Evolutionary conservation across 371 early-diverging fungal genomes (phyloP).

Genomic region (Actinomortierella ambigua): DNA sequence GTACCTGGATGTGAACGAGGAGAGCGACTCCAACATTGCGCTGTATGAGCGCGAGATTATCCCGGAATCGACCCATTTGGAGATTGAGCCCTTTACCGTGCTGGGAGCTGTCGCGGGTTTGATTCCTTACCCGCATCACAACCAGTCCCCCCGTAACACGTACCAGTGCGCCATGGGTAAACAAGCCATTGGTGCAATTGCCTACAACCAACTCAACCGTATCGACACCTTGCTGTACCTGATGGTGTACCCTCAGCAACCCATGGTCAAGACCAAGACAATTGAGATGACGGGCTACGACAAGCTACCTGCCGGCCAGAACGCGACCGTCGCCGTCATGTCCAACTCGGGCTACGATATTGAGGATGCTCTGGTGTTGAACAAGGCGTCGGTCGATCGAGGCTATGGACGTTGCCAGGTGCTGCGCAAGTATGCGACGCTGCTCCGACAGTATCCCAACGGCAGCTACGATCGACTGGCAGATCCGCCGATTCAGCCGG

Average conservation of each 20-base stretch:
- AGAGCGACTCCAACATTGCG: conserved; percentile 96
- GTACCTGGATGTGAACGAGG: conserved; percentile 99
- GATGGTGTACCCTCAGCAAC: conserved; percentile 98
- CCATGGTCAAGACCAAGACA: conserved; percentile 98
- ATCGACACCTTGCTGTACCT: conserved; percentile 97
- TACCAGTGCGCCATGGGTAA: conserved; percentile 99
- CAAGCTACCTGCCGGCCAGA: conserved; percentile 99
- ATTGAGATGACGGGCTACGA: conserved; percentile 98
- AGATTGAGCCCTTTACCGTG: conserved; percentile 98
- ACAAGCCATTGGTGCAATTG: conserved; percentile 99
- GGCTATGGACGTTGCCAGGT: conserved; percentile 99
- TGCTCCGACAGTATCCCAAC: conserved; percentile 86
- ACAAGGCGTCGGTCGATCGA: conserved; percentile 97
- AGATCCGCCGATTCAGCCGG: conserved; percentile 64
- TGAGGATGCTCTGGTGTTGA: conserved; percentile 99
- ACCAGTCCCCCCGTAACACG: conserved; percentile 99
- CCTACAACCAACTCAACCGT: conserved; percentile 94
- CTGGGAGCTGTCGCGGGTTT: conserved; percentile 98
- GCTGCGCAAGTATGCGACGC: conserved; percentile 87
- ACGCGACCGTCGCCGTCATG: conserved; percentile 99
- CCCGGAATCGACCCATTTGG: conserved; percentile 93
- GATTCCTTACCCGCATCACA: conserved; percentile 99
- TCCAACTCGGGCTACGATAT: conserved; percentile 99
- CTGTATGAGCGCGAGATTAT: conserved; percentile 86
- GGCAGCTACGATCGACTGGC: conserved; percentile 90